Evolutionary conservation across 2,329 filamentous ascomycete genomes (phyloP).

Genomic region (Beauveria sp.): DNA sequence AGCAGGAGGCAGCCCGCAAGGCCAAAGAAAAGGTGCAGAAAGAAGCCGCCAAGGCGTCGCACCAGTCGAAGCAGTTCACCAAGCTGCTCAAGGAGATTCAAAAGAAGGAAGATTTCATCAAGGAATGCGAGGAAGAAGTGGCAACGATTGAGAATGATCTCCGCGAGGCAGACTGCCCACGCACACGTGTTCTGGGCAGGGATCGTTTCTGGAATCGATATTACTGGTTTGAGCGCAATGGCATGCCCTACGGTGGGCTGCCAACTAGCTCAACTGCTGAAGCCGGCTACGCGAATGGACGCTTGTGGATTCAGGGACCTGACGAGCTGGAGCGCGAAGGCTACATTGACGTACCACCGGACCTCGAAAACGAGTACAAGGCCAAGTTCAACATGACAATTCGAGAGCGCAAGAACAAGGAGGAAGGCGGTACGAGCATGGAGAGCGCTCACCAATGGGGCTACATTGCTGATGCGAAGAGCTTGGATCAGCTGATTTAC

Average conservation of each 20-base stretch:
- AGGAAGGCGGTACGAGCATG: slow-evolving; percentile 78
- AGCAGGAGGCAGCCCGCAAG: slow-evolving; percentile 66
- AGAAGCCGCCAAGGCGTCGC: slow-evolving; percentile 53
- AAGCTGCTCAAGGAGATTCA: slow-evolving; percentile 84
- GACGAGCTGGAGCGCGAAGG: slow-evolving; percentile 80
- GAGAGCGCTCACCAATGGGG: slow-evolving; percentile 78
- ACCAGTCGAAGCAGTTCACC: slow-evolving; percentile 80
- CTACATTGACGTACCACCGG: slow-evolving; percentile 69
- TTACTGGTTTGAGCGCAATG: slow-evolving; percentile 98
- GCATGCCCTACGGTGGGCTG: slow-evolving; percentile 89
- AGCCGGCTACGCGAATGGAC: slow-evolving; percentile 86
- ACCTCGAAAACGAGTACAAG: slow-evolving; percentile 68
- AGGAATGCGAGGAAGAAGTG: slow-evolving; percentile 78
- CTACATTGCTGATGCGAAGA: slow-evolving; percentile 74
- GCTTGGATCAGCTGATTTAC: slow-evolving; percentile 68
- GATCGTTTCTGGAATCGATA: slow-evolving; percentile 98
- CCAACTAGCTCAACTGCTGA: slow-evolving; percentile 80
- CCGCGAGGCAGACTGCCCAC: slow-evolving; percentile 85
- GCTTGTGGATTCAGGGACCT: slow-evolving; percentile 93
- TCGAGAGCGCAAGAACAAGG: slow-evolving; percentile 71
- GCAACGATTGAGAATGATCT: slow-evolving; percentile 82
- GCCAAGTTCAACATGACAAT: slow-evolving; percentile 74
- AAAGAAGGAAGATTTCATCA: slow-evolving; percentile 73
- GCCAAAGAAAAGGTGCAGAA: slow-evolving; percentile 65
- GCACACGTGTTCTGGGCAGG: slow-evolving; percentile 81